A percentile compares a stretch with the other conserved stretches of the same genome.
Conservation (phyloP, 306 rosid species). For the Fagus sylvatica region DNA sequence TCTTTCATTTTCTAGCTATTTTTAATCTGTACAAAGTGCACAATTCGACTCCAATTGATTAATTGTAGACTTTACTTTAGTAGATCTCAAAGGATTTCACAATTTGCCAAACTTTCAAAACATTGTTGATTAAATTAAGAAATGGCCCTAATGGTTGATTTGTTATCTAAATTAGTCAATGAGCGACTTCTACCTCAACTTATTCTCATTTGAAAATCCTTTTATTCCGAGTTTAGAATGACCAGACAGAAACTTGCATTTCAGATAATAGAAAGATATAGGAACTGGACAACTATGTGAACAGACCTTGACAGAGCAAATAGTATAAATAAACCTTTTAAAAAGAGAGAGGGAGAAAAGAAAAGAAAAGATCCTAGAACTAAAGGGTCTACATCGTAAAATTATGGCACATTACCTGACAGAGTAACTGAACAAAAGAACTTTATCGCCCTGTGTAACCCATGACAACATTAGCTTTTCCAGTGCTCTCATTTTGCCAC, state of each 20-base stretch:
- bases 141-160: not conserved
- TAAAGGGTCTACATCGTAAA: not conserved
- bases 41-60: not conserved
- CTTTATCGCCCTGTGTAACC: conserved; percentile 81
- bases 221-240: not conserved
- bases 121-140: not conserved
- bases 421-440: conserved; percentile 92
- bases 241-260: not conserved
- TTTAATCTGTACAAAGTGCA: not conserved
- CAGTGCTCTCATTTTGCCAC: conserved; percentile 94
- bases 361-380: not conserved
- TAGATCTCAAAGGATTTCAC: not conserved
- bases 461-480: conserved; percentile 76
- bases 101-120: not conserved
- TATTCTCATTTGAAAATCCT: not conserved
- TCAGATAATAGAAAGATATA: not conserved
- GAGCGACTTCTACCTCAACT: not conserved
- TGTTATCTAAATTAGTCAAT: not conserved
- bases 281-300: not conserved
- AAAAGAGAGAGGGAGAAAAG: not conserved
- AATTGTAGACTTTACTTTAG: not conserved
- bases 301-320: not conserved
- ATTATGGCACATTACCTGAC: conserved; percentile 52
- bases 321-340: not conserved
- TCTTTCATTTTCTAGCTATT: not conserved